Conservation (phyloP, 1,139 yeast genomes). For the Debaryomyces subglobosus region DNA sequence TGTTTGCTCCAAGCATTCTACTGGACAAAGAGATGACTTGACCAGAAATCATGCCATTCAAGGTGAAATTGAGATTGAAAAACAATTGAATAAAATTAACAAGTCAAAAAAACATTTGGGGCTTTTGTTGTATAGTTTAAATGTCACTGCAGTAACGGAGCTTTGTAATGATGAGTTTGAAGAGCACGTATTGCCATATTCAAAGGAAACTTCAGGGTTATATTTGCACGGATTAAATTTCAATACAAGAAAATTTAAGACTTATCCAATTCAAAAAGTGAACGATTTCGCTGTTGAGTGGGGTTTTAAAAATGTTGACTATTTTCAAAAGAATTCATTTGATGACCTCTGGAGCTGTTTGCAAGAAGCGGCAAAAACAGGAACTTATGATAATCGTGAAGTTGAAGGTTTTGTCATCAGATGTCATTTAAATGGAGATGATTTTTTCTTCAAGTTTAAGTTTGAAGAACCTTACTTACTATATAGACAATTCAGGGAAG, state of each 20-base stretch:
- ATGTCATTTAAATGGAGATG: constrained; percentile 39
- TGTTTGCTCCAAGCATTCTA: constrained; percentile 87
- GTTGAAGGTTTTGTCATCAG: constrained; percentile 94
- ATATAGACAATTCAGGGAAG: constrained; percentile 90
- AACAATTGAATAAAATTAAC: constrained; percentile 50
- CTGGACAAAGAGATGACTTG: constrained; percentile 64
- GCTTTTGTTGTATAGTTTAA: constrained; percentile 45
- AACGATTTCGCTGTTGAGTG: constrained; percentile 61
- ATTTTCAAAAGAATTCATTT: constrained; percentile 39
- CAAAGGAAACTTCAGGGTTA: constrained; percentile 69
- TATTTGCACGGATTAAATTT: constrained; percentile 87
- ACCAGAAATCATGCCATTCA: constrained; percentile 73
- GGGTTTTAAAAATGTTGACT: constrained; percentile 69
- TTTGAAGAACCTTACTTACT: constrained; percentile 93
- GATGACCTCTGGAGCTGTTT: constrained; percentile 53
- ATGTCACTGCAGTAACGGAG: constrained; percentile 88
- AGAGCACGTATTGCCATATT: constrained; percentile 87
- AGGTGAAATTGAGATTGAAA: constrained; percentile 62
- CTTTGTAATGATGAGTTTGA: constrained; percentile 92
- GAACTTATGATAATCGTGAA: constrained; percentile 71
- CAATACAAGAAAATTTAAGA: constrained; percentile 64
- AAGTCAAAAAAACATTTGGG: constrained; percentile 58
- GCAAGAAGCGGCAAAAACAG: constrained; percentile 61
- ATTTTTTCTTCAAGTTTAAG: constrained; percentile 85
- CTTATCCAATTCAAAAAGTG: constrained; percentile 66